Evolutionary conservation across 176 grass and related monocot species (phyloP), one percentile per base, ranked within the genome.

Genomic region (Carex pumila): DNA sequence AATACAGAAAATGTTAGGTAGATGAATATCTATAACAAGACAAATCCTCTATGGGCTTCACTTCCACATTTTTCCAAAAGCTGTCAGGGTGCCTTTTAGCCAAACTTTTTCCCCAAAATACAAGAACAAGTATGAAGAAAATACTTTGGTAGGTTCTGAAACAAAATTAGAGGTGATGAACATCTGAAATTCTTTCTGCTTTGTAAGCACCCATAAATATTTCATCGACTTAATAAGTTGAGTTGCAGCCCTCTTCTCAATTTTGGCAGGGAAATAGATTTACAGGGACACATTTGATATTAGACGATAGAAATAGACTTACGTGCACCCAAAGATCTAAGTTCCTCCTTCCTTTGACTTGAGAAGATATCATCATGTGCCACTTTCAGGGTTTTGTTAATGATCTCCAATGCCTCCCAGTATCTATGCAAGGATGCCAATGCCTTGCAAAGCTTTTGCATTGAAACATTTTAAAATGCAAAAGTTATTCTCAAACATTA

Each of bases 271-370:
- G 52, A 57, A 14, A 32, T 54, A 17, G 50, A 57, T 78, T 5
- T 57, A 57, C 29, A 32, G 13, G 49, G 12, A 43, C 10, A 12
- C 73, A 78, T 29, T 57, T 78, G 73, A 31, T 12, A 78, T 9
- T 57, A 74, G 4, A 52, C 71, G 60, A 61, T 15, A 62, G 39
- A 53, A 86, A 79, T 54, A 66, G 58, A 76, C 91, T 92, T 93
- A 96, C 93, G 88, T 85, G 93, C 91, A 36, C 96, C 96, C 88
- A 98, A 88, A 55, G 93, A 93, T 87, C 85, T 87, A 65, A 95
- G 88, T 61, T 93, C 85, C 77, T 92, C 91, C 69, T 86, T 93
- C 64, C 79, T 90, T n/a, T 92, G 79, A 84, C 60, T 32, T 80
- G 88, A 85, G 30, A 95, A 81, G 59, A 64, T 71, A 80, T 98